Conservation (phyloP, 202 grass and related monocot species). For the Hordeum pubiflorum region DNA sequence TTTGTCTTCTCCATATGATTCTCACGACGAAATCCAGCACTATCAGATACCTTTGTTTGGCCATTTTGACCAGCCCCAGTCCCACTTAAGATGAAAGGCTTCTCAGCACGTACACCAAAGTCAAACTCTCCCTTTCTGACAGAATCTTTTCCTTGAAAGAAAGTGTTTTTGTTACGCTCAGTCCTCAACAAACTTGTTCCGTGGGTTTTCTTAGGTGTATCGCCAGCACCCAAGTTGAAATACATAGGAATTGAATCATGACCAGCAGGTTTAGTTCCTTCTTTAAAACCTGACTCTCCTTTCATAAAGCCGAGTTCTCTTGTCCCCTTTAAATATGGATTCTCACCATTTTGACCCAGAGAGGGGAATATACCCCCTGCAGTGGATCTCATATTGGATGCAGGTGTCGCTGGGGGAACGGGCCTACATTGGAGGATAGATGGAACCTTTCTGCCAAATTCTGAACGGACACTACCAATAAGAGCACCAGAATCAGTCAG, state of each 20-base stretch:
- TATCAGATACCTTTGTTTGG: conserved; percentile 27
- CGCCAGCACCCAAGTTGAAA: conserved; percentile 39
- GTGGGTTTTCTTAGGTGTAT: conserved; percentile 37
- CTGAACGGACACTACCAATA: conserved; percentile 20
- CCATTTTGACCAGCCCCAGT: conserved; percentile 24
- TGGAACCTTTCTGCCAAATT: conserved; percentile 45
- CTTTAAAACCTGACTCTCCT: conserved; percentile 34
- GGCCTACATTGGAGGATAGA: conserved; percentile 41
- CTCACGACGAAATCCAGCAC: conserved; percentile 21
- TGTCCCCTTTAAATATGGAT: conserved; percentile 29
- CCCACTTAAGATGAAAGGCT: conserved; percentile 34
- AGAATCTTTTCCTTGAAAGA: conserved; percentile 39
- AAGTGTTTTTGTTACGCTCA: conserved; percentile 29
- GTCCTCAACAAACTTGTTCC: conserved; percentile 30
- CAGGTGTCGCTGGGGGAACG: conserved; percentile 22
- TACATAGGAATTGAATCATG: conserved; percentile 32
- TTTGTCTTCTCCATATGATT: conserved; percentile 11
- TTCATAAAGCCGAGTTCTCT: conserved; percentile 33
- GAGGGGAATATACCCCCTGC: conserved; percentile 31
- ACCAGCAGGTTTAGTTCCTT: conserved; percentile 31
- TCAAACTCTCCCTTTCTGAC: conserved; percentile 36
- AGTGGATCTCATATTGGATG: conserved; percentile 37
- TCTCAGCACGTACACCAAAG: conserved; percentile 36
- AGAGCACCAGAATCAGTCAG: conserved; percentile 18
- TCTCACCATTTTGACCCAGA: conserved; percentile 30